Conservation (phyloP, 1,284 basidiomycete species). For the Austropuccinia psidii region DNA sequence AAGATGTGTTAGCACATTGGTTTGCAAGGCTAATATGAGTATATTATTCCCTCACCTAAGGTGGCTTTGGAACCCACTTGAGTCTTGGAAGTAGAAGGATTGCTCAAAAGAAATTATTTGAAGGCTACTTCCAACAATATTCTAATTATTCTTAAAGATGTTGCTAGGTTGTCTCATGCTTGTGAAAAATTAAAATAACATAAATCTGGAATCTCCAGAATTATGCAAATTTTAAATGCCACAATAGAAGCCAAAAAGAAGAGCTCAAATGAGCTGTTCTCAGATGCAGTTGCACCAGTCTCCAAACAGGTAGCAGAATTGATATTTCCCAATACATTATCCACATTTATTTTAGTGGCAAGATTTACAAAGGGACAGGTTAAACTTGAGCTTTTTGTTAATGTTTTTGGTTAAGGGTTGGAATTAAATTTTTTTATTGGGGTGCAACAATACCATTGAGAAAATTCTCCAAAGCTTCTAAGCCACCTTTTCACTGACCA, state of each 20-base stretch:
- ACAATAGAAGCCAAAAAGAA: constrained; percentile 19
- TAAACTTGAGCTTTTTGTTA: constrained; percentile 18
- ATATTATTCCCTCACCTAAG: constrained; percentile 54
- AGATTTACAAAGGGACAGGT: constrained; percentile 27
- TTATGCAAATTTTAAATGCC: constrained; percentile 41
- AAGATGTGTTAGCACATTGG: constrained; percentile 64
- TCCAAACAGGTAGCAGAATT: constrained; percentile 34
- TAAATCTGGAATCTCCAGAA: constrained; percentile 38
- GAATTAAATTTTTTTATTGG: constrained; percentile 11
- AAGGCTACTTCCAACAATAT: constrained; percentile 24
- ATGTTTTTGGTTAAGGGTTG: neutral
- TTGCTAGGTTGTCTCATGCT: constrained; percentile 43
- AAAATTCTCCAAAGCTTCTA: constrained; percentile 68
- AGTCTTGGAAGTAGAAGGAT: constrained; percentile 28
- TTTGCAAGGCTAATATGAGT: constrained; percentile 68
- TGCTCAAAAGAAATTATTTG: neutral
- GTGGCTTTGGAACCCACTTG: constrained; percentile 14
- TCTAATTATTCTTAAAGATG: constrained; percentile 38
- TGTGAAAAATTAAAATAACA: constrained; percentile 35
- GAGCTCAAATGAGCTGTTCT: constrained; percentile 31
- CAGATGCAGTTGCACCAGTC: constrained; percentile 10
- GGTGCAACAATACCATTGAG: constrained; percentile 16
- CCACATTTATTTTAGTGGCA: constrained; percentile 28
- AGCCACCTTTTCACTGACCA: constrained; percentile 53
- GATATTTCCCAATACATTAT: constrained; percentile 11